These are phyloP conservation scores for Stentor coeruleus DNA, from an alignment of 73 alveolate genomes.

Conservation along the genomic window DNA sequence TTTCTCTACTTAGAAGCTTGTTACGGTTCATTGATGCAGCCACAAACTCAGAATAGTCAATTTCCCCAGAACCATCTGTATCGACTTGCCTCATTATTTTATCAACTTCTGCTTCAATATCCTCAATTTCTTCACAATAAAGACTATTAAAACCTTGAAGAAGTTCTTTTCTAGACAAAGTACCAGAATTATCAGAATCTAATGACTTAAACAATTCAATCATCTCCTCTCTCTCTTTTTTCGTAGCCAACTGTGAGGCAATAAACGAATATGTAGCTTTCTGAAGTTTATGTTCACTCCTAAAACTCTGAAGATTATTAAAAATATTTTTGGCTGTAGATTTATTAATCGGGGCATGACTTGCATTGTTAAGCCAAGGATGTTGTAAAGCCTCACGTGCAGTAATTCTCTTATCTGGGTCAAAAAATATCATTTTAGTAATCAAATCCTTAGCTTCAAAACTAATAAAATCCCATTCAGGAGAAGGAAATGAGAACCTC, in stretches of 20 bases:
- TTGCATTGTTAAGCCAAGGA: neutral
- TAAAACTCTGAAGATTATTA: neutral
- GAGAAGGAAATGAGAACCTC: neutral
- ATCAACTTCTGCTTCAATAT: slow-evolving; percentile 18
- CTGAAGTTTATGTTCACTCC: neutral
- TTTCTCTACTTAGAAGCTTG: slow-evolving; percentile 22
- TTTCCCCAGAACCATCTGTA: slow-evolving; percentile 29
- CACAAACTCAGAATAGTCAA: slow-evolving; percentile 44
- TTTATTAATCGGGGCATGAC: neutral
- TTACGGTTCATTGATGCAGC: slow-evolving; percentile 29
- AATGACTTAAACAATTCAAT: neutral
- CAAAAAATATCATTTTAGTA: neutral
- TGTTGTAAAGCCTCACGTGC: neutral
- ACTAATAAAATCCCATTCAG: neutral
- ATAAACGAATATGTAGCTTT: neutral
- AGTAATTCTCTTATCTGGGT: neutral
- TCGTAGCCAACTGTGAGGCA: neutral
- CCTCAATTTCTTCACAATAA: neutral
- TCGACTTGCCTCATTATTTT: slow-evolving; percentile 33
- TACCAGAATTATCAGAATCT: neutral
- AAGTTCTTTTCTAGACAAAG: neutral
- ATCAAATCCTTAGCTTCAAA: neutral
- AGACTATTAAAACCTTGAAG: neutral
- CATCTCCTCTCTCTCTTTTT: neutral
- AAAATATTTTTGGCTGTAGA: neutral